Percentiles rank a stretch among this genome's conserved stretches.
Evolutionary conservation across 306 rosid species (phyloP).

Genomic region (Fragaria iinumae): DNA sequence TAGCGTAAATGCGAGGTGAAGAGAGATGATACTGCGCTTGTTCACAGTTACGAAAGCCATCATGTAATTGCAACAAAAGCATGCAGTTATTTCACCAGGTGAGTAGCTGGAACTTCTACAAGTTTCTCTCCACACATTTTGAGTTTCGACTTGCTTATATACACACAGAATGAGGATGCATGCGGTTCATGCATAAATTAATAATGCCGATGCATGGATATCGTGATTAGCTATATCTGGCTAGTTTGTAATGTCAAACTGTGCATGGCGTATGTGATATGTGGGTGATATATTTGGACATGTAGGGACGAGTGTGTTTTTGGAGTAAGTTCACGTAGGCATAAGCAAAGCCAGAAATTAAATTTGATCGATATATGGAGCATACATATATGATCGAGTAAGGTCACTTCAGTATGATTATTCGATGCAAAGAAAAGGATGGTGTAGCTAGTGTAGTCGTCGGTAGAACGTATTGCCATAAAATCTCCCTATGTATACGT

Average conservation of each 20-base stretch:
- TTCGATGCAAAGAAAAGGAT: no score
- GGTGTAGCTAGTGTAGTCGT: no score
- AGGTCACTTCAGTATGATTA: background rate
- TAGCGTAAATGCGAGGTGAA: background rate
- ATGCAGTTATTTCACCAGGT: background rate
- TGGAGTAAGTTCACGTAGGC: slow-evolving; percentile 5
- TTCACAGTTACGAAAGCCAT: background rate
- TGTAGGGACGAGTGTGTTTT: background rate
- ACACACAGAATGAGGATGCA: background rate
- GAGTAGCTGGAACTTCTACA: background rate
- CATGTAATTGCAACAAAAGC: background rate
- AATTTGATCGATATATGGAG: background rate
- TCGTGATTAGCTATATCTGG: background rate
- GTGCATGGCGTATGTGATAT: background rate
- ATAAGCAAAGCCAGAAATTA: slow-evolving; percentile 12
- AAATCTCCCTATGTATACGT: no score
- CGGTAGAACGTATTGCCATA: no score
- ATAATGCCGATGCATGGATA: background rate
- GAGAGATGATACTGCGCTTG: background rate
- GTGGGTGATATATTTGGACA: background rate
- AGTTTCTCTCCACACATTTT: background rate
- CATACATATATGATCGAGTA: background rate
- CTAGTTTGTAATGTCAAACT: background rate
- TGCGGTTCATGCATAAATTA: background rate
- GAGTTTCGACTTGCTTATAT: background rate